Evolutionary conservation across 352 stramenopile genomes (phyloP).

Genomic region (Phytophthora boehmeriae): DNA sequence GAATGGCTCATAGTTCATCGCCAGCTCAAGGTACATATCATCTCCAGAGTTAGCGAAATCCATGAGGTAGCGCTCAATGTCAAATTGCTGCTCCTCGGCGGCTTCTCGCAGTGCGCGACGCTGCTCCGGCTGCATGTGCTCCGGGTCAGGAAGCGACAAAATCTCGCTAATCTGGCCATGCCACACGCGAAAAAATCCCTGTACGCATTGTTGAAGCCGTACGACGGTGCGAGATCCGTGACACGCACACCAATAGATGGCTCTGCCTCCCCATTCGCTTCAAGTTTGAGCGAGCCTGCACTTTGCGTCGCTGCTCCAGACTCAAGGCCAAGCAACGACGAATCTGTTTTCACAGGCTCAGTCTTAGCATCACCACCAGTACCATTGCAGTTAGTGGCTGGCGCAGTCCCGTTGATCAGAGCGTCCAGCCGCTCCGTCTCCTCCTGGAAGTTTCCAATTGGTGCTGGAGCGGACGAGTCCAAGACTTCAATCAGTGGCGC

Average conservation of each 20-base stretch:
- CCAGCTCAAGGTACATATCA: slow-evolving; percentile 93
- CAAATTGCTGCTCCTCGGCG: slow-evolving; percentile 94
- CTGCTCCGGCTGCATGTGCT: slow-evolving; percentile 74
- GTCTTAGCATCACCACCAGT: background rate
- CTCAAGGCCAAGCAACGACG: slow-evolving; percentile 66
- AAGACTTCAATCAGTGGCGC: slow-evolving; percentile 88
- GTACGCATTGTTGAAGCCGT: slow-evolving; percentile 96
- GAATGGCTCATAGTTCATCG: slow-evolving; percentile 90
- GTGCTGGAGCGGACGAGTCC: slow-evolving; percentile 31
- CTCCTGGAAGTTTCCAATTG: slow-evolving; percentile 32
- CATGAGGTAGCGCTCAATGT: slow-evolving; percentile 95
- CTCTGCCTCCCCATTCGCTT: slow-evolving; percentile 4
- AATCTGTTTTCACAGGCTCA: slow-evolving; percentile 26
- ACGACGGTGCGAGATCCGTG: slow-evolving; percentile 68
- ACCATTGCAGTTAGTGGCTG: background rate
- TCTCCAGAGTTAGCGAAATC: slow-evolving; percentile 92
- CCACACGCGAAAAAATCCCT: slow-evolving; percentile 93
- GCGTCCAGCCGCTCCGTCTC: slow-evolving; percentile 25
- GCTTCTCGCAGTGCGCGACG: slow-evolving; percentile 75
- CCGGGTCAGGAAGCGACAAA: slow-evolving; percentile 92
- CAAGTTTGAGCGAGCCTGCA: slow-evolving; percentile 19
- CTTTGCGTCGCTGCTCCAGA: slow-evolving; percentile 6
- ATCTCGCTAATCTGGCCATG: slow-evolving; percentile 92
- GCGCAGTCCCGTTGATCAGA: slow-evolving; percentile 33
- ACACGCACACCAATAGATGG: slow-evolving; percentile 35